Percentiles rank a stretch among this genome's conserved stretches.
These are phyloP conservation scores for Podosphaera fusca DNA, from an alignment of 2,329 filamentous ascomycete genomes.

Conservation along the genomic window DNA sequence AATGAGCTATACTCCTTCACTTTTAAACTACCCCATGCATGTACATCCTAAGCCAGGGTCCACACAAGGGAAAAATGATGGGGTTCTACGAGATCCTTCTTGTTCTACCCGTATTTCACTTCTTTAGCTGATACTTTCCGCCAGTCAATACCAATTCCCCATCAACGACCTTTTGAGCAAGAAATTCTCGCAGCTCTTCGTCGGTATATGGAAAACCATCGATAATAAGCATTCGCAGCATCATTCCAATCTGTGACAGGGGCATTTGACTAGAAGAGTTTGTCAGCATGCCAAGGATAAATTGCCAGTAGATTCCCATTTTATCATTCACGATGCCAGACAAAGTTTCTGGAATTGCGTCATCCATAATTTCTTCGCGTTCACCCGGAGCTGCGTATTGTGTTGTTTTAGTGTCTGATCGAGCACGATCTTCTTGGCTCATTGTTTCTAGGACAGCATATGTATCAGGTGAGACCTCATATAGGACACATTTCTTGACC, in stretches of 20 bases:
- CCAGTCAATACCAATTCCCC: constrained; percentile 34
- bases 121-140: no score
- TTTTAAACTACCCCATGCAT: no score
- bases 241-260: constrained; percentile 62
- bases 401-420: constrained; percentile 10
- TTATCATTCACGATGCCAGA: constrained; percentile 42
- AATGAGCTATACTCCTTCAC: no score
- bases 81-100: no score
- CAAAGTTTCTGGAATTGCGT: constrained; percentile 15
- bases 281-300: constrained; percentile 85
- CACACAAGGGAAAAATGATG: no score
- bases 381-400: constrained; percentile 1
- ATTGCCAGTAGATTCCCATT: constrained; percentile 61
- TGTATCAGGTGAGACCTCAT: constrained; percentile 27
- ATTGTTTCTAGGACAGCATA: constrained; percentile 48
- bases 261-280: constrained; percentile 69
- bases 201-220: constrained; percentile 77
- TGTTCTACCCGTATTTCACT: no score
- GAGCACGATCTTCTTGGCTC: constrained; percentile 19
- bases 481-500: constrained; percentile 43
- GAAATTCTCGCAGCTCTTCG: constrained; percentile 64
- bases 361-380: no score
- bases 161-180: constrained; percentile 53
- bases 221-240: constrained; percentile 79
- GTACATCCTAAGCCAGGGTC: no score